Evolutionary conservation across 2,329 filamentous ascomycete species (phyloP), one percentile per base, ranked within the genome.

Genomic region (Aureobasidium sp.): DNA sequence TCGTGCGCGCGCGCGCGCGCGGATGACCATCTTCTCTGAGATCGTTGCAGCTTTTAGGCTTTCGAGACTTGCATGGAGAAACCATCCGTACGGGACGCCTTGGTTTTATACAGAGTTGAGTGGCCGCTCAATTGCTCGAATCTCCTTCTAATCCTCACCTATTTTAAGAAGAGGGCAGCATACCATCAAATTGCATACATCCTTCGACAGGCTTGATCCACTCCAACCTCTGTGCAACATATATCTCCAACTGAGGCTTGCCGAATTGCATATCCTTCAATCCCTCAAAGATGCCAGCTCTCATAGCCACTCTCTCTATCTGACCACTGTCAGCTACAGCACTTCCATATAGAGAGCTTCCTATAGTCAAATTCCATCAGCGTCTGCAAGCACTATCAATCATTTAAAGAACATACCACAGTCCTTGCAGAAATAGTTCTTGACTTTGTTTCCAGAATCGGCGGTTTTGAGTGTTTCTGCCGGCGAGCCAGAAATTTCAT

Each of bases 401-500:
- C 20, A 16, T 7, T 23, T 18, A 50, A 1, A n/a, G 86, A 0
- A 43, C 43, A 79, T 83, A 10, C 88, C 88, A 69, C 88, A 90
- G 68, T 88, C 84, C 27, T 79, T 81, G 71, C 88, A 90, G 79
- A 90, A 90, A 75, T 84, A 76, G 61, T 83, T 84, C 5, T 81
- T 87, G 68, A 90, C 82, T 5, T 75, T 75, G 45, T 86, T 85
- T 29, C 88, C 88, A 18, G 78, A 81, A 69, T 88, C 85, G 29
- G 83, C 85, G 20, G 68, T 81, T 71, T 83, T 84, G 62, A 79
- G 73, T 71, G 82, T 79, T 23, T 77, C 74, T 76, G 88, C 89
- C 15, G 86, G 82, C 3, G 74, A 81, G 31, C 87, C 88, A 6
- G 72, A 75, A 43, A 86, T 59, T 67, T 81, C 80, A 76, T 87